Evolutionary conservation across 78 protist genomes (phyloP).

Genomic region (Parvularia atlantis): DNA sequence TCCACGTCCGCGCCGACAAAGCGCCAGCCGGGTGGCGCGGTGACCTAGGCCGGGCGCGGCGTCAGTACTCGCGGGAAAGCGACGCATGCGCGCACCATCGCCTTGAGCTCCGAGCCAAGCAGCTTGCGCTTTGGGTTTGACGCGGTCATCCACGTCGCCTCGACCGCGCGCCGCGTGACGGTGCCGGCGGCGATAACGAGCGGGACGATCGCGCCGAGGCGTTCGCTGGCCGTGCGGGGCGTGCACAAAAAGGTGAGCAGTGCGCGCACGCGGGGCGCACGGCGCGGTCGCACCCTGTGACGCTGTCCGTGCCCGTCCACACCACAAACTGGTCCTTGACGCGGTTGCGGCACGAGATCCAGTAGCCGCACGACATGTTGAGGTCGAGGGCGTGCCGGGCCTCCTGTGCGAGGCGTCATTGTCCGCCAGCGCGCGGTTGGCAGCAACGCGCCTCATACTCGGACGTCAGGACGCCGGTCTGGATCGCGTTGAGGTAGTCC

Average conservation of each 20-base stretch:
- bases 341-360: not conserved
- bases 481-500: not conserved
- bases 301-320: no score
- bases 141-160: slow-evolving; percentile 37
- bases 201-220: slow-evolving; percentile 21
- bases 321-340: not conserved
- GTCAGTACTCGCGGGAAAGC: no score
- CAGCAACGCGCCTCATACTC: no score
- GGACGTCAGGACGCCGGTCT: not conserved
- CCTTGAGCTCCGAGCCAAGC: slow-evolving; percentile 26
- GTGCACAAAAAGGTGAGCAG: no score
- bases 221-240: no score
- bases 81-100: slow-evolving; percentile 20
- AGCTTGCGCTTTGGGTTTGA: not conserved
- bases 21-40: slow-evolving; percentile 29
- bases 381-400: not conserved
- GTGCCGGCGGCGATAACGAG: slow-evolving; percentile 13
- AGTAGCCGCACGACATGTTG: not conserved
- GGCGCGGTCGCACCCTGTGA: no score
- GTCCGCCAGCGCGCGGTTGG: no score
- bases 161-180: slow-evolving; percentile 36
- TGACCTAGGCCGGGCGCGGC: no score
- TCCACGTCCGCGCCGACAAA: slow-evolving; percentile 46
- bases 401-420: not conserved
- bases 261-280: not conserved